Conservation (phyloP, 805 yeast genomes). For the Wickerhamiella vanderwaltii region DNA sequence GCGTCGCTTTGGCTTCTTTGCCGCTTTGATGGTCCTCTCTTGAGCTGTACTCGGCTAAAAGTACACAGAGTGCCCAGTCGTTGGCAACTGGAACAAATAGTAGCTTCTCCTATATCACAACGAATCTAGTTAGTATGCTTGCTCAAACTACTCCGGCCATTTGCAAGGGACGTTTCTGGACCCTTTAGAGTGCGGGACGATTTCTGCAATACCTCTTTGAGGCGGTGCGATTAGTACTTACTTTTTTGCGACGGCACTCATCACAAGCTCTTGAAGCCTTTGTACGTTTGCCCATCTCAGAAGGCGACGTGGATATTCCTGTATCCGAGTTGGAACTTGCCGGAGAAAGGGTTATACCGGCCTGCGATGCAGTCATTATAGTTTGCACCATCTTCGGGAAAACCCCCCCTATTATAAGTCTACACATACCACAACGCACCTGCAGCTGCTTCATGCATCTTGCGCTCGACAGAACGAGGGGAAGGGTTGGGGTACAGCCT, state of each 20-base stretch:
- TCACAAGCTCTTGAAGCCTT: constrained; percentile 24
- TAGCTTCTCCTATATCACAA: constrained; percentile 28
- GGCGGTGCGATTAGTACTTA: constrained; percentile 16
- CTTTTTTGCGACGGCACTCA: constrained; percentile 34
- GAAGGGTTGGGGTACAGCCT: constrained; percentile 8
- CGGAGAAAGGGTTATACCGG: neutral
- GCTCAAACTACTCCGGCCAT: no score
- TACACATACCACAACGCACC: no score
- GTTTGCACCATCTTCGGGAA: neutral
- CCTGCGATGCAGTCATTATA: neutral
- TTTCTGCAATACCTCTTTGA: no score
- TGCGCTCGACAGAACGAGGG: constrained; percentile 10
- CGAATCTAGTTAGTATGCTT: constrained; percentile 26
- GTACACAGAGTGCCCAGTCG: constrained; percentile 42
- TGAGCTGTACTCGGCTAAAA: constrained; percentile 45
- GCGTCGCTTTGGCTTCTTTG: constrained; percentile 16
- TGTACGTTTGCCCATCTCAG: constrained; percentile 18
- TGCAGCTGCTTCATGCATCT: no score
- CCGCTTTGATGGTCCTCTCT: constrained; percentile 52
- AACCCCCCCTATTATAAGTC: no score
- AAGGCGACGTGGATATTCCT: neutral
- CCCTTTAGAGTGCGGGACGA: no score
- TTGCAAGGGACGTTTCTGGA: no score
- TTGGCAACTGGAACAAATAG: constrained; percentile 39
- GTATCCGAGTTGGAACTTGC: constrained; percentile 1